Conservation (phyloP, 108 stramenopile genomes). For the Pseudonitzschia pungens region DNA sequence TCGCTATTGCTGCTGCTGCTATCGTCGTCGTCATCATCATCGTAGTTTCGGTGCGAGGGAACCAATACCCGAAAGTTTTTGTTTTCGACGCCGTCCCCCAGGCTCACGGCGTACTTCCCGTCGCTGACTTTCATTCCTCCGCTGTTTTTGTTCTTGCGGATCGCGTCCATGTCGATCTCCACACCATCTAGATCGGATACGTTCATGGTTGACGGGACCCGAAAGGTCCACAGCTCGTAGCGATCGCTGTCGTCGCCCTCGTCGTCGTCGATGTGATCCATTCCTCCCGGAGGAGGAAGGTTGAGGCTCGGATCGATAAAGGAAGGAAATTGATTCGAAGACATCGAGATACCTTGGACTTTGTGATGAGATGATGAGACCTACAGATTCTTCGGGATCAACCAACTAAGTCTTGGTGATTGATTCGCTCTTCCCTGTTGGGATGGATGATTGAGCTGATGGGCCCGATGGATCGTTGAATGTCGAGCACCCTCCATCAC, state of each 20-base stretch:
- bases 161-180: conserved; percentile 23
- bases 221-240: conserved; percentile 68
- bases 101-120: conserved; percentile 38
- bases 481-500: too few relatives aligned
- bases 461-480: too few relatives aligned
- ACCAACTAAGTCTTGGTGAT: too few relatives aligned
- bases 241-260: conserved; percentile 27
- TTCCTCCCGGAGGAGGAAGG: background rate
- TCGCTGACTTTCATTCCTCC: conserved; percentile 26
- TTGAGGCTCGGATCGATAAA: conserved; percentile 6
- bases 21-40: conserved; percentile 11
- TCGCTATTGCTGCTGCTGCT: conserved; percentile 2
- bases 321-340: background rate
- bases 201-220: conserved; percentile 57
- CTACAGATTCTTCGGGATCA: too few relatives aligned
- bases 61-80: conserved; percentile 58
- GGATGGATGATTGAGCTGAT: too few relatives aligned
- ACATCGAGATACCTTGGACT: background rate
- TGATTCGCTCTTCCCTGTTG: too few relatives aligned
- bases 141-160: background rate
- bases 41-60: conserved; percentile 8
- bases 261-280: background rate
- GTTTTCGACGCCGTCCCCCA: conserved; percentile 43
- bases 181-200: conserved; percentile 47
- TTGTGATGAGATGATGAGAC: too few relatives aligned